phyloP scores from a whole-genome alignment of 2,329 filamentous ascomycete species.

The Graphilbum ipis-grandicollis region DNA sequence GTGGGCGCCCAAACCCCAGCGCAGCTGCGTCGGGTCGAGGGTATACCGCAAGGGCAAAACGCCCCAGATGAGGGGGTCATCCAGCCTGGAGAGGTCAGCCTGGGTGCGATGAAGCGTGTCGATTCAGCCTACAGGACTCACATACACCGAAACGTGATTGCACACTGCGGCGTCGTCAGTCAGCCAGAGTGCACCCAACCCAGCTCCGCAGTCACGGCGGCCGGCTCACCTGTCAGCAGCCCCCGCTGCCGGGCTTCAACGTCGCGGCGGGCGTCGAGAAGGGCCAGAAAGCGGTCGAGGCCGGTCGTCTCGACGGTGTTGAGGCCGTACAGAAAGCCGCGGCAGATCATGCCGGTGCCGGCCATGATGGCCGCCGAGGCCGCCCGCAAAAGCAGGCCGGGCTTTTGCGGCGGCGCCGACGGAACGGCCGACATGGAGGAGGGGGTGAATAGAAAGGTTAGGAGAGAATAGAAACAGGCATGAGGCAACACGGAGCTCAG shows the following conservation, averaged over 20 bases:
- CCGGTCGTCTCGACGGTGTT: conserved; percentile 64
- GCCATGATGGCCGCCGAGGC: conserved; percentile 62
- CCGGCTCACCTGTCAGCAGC: conserved; percentile 56
- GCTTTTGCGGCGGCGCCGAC: conserved; percentile 22
- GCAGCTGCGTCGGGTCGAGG: conserved; percentile 55
- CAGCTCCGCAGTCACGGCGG: not conserved
- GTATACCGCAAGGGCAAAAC: conserved; percentile 60
- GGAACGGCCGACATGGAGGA: not conserved
- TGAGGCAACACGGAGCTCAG: no score
- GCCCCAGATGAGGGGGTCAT: conserved; percentile 92
- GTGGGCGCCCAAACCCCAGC: conserved; percentile 83
- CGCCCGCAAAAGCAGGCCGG: conserved; percentile 51
- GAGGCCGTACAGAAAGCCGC: conserved; percentile 57
- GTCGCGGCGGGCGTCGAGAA: conserved; percentile 59
- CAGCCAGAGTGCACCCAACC: no score
- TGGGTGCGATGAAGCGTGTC: no score
- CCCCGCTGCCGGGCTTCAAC: conserved; percentile 51
- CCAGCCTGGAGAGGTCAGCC: conserved; percentile 54
- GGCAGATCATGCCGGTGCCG: conserved; percentile 50
- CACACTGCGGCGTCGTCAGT: no score
- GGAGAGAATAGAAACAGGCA: not conserved
- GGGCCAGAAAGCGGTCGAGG: conserved; percentile 53
- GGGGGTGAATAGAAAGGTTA: not conserved
- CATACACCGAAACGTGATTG: conserved; percentile 82
- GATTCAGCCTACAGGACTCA: no score